Base-by-base conservation (phyloP, 805 yeast species). In the Zygosaccharomyces bailii region DNA sequence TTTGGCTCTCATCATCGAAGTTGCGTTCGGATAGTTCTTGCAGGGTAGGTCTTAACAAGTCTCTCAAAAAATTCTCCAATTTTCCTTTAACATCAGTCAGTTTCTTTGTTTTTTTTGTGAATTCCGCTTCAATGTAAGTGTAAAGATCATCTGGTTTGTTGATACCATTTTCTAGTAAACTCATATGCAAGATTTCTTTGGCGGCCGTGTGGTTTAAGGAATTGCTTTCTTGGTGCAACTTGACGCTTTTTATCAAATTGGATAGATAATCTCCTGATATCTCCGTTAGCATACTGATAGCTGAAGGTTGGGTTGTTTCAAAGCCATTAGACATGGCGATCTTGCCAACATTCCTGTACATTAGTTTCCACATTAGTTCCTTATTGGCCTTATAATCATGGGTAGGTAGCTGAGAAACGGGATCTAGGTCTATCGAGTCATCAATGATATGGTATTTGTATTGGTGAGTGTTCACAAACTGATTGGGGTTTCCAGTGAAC, bases 311-410 rank as follows among this genome's bases (percentile, higher is more conserved):
- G 0, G 95, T 77, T 0, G 84, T 70, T 66, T 93, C 98, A 68
- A 86, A 93, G 0, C 99, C 99, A 34, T 84, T 81, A 32, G 87
- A 83, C 98, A 93, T 91, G 1, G 86, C 79, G 14, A 93, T 68
- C 49, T 88, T 87, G 14, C 90, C 77, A 0, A 86, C 78, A 32
- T 83, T 77, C 53, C 84, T 79, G 51, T 79, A 74, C 68, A 93
- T 66, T 0, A 86, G 79, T 1, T 79, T 71, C 54, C 74, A 78
- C 7, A 89, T 84, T 10, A 88, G 72, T 2, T 75, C 78, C n/a
- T 71, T 72, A 45, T 75, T 75, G 57, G 73, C 69, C 8, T 71
- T 63, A 32, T 52, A 52, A 49, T 88, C 93, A 51, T 84, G 87
- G 20, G 84, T 85, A 0, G 74, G 73, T 20, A 90, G 69, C 50